Conservation (phyloP, 1,284 basidiomycete genomes). For the Trichosporon asahii region DNA sequence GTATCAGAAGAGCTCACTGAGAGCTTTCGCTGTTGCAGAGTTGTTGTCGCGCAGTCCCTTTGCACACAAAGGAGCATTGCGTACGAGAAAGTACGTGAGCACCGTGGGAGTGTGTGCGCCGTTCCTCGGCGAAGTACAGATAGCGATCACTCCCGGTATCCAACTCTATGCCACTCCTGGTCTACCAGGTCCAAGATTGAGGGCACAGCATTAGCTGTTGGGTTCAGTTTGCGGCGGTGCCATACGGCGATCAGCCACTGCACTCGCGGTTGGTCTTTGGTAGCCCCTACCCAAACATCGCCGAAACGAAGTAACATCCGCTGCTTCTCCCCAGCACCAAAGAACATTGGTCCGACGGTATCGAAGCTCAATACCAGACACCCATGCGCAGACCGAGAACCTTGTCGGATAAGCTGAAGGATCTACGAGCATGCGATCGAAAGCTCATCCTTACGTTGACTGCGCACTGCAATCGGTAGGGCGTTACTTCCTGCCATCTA, state of each 20-base stretch:
- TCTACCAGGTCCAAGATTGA: neutral
- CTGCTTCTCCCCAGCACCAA: neutral
- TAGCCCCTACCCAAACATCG: neutral
- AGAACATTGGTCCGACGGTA: neutral
- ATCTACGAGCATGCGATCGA: too few species aligned
- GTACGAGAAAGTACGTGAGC: neutral
- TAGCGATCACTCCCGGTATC: neutral
- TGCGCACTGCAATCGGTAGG: neutral
- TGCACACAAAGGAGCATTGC: neutral
- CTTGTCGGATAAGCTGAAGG: neutral
- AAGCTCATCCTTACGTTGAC: too few species aligned
- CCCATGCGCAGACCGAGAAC: neutral
- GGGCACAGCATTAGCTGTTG: neutral
- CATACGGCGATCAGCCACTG: neutral
- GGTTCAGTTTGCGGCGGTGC: neutral
- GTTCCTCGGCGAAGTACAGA: neutral
- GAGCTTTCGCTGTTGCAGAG: neutral
- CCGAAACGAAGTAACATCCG: neutral
- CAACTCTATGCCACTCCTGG: neutral
- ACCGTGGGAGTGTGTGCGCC: neutral
- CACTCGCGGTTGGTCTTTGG: neutral
- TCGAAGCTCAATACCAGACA: neutral
- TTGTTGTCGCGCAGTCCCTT: neutral
- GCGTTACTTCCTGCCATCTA: neutral
- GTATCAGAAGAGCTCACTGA: neutral